phyloP scores from a whole-genome alignment of 2,329 filamentous ascomycete genomes.

The Diaporthe sp. region DNA sequence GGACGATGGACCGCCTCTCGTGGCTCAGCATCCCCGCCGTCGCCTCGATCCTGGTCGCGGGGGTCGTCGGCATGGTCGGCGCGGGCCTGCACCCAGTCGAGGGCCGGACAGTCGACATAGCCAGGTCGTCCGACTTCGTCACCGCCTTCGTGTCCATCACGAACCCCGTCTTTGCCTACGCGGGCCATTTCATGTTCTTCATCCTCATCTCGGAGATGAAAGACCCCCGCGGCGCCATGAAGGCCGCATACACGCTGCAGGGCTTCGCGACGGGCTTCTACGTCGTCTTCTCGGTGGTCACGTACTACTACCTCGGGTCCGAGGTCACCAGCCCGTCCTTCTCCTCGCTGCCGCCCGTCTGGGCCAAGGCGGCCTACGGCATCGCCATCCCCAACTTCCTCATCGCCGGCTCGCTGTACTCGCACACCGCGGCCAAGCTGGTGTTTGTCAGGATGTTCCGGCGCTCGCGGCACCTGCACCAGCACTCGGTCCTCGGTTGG shows the following conservation, averaged over 20 bases:
- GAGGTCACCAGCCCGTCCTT: slow-evolving; percentile 62
- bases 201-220: slow-evolving; percentile 68
- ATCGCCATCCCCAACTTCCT: slow-evolving; percentile 65
- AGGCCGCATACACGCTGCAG: slow-evolving; percentile 64
- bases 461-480: slow-evolving; percentile 60
- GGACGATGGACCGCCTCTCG: slow-evolving; percentile 63
- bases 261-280: slow-evolving; percentile 65
- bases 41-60: slow-evolving; percentile 63
- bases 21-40: slow-evolving; percentile 61
- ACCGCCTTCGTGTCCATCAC: slow-evolving; percentile 62
- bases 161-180: slow-evolving; percentile 67
- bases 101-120: slow-evolving; percentile 54
- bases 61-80: slow-evolving; percentile 64
- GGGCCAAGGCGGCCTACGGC: slow-evolving; percentile 65
- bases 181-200: slow-evolving; percentile 69
- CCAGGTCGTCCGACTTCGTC: slow-evolving; percentile 56
- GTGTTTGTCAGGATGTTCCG: slow-evolving; percentile 65
- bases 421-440: slow-evolving; percentile 66
- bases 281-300: slow-evolving; percentile 63
- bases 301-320: slow-evolving; percentile 64
- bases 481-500: slow-evolving; percentile 62
- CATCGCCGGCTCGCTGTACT: slow-evolving; percentile 63
- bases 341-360: slow-evolving; percentile 58
- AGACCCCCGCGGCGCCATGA: slow-evolving; percentile 64
- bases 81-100: slow-evolving; percentile 58